Base-by-base conservation (phyloP, 768 basidiomycete genomes). In the Russula vinacea region DNA sequence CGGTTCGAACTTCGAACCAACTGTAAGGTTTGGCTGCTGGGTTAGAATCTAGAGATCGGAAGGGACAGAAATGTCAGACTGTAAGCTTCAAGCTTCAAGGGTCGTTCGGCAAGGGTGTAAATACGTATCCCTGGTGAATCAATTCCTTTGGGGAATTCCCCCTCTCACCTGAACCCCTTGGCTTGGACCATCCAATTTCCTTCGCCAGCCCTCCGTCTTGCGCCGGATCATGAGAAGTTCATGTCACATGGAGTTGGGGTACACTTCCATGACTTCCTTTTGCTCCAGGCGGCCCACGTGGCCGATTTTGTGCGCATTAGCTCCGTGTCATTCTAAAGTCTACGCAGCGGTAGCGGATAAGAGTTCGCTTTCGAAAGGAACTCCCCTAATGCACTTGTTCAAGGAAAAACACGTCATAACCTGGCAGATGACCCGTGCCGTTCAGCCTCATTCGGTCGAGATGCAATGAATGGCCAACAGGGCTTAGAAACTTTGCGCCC, bases 141-240 rank as follows among this genome's bases (percentile, higher is more conserved):
- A 7, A 74, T 91, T 22, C 90, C 90, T 68, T 75, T 81, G 87
- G 88, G 73, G 90, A 91, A 72, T 73, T 81, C 0, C 91, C 88
- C 71, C 75, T 84, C 58, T 33, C 32, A 24, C 35, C 49, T n/a
- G 17, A 55, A 47, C 42, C 17, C 11, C 40, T n/a, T 24, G 16
- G 24, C 50, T 47, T 64, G 37, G 29, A 53, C 53, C 17, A 26
- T 29, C 42, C 53, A 8, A 56, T 55, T 60, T 17, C 37, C 39
- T 32, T 49, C 47, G n/a, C 63, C 53, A 17, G 32, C n/a, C 32
- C 19, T 54, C 58, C 53, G 53, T 60, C 58, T n/a, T 49, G 17
- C 39, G 53, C 58, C 58, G 58, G 53, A 59, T 59, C 62, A 54
- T 19, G 40, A 51, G 44, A 53, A 47, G 57, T 29, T 49, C 39